Base-by-base conservation (phyloP, 495 filamentous ascomycete genomes). In the Endocarpon pusillum region DNA sequence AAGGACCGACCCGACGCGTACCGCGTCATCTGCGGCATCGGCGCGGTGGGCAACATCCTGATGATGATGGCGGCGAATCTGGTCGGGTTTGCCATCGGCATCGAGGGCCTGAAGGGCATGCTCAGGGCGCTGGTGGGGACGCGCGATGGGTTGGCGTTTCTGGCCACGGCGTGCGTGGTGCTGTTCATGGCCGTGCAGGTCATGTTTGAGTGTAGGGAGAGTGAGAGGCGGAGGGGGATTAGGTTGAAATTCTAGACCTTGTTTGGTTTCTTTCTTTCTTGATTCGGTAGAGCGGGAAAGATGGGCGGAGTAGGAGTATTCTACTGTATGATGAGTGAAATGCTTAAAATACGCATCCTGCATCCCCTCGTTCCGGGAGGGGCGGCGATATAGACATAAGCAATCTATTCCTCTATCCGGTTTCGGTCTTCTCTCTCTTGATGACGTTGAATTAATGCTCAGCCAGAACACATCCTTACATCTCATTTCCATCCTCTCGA, bases 21-120 rank as follows among this genome's bases (percentile, higher is more conserved):
- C 52, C 63, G 89, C 22, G 62, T 83, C 36, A 49, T 96, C 21
- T 82, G 80, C 52, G 84, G 81, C 1, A 48, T 85, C n/a, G 89
- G 91, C 3, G 83, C 71, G 3, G 83, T 96, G 3, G 78, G 54
- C 1, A 92, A 94, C 39, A 63, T 94, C 22, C 54, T 94, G 21
- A 84, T 94, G 78, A 87, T 99, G 81, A 93, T 96, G 69, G 62
- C 70, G 31, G 87, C 87, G 4, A 96, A 96, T 45, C 54, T 99
- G 32, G 85, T 96, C 7, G 89, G 89, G 0, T 99, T 99, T 55
- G 86, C 82, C 0, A 67, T 96, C 15, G 89, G 89, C 0, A 31
- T 94, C 37, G 89, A 97, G 49, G 89, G 91, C 11, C 38, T 96
- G 42, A 66, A 79, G 48, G 76, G 67, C 19, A 65, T 96, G 30